Evolutionary conservation across 306 rosid genomes (phyloP), one percentile per base, ranked within the genome.

Genomic region (Cucurbita ficifolia): DNA sequence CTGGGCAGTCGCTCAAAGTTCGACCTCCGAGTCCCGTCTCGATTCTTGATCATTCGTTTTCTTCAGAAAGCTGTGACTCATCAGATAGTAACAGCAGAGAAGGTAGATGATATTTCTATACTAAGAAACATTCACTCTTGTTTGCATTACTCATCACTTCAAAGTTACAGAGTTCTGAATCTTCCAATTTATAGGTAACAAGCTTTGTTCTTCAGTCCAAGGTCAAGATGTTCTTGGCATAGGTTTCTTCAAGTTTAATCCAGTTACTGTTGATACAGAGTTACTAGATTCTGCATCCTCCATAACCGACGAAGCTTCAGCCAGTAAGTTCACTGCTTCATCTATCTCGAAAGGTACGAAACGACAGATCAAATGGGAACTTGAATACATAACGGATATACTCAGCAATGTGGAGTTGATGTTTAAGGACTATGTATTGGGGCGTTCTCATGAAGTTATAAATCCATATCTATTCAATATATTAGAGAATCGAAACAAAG

Each of bases 251-350:
- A 81, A 83, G 77, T 72, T 79, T 74, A 75, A 75, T 76, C 75
- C 81, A 3, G 64, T 79, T 2, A 89, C 86, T 74, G 78, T 82
- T 33, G 96, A 93, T 52, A 53, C 78, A 1, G 98, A 94, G 82
- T 78, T 94, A 58, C 88, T 88, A 12, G 97, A 90, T 80, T 94
- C 96, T 3, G 96, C 97, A 70, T 89, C 97, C 76, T 90, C 98
- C 52, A 79, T 87, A 49, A 81, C 92, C 10, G 50, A 79, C 10
- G 70, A 79, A 75, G 72, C 76, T 58, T 51, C 80, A 29, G 65
- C 62, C 17, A 83, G 80, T 72, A 85, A 80, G 76, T 81, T 62
- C 43, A 39, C 77, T 29, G 12, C 45, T 67, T 65, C 77, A 65
- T 76, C 74, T 33, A 53, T 73, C 70, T 33, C n/a, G 35, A 56